A percentile compares a stretch with the other conserved stretches of the same genome.
Conservation (phyloP, 257 asterid species). For the Paulownia fortunei region DNA sequence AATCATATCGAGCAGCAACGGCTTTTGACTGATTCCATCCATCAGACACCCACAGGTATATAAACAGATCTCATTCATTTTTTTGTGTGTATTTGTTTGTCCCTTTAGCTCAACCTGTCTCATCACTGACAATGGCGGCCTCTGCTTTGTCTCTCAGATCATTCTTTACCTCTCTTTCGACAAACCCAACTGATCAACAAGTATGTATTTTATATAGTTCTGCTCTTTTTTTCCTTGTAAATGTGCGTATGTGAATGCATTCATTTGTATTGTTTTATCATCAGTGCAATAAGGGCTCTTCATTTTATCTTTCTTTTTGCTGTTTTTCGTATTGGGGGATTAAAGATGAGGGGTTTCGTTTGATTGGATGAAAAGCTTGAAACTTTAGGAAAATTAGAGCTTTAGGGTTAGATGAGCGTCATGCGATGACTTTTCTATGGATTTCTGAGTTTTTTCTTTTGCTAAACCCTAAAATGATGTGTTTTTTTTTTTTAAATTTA, state of each 20-base stretch:
- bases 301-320: neutral
- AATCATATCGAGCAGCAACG: neutral
- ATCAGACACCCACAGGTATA: neutral
- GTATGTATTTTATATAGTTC: slow-evolving; percentile 40
- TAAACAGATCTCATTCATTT: neutral
- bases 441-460: neutral
- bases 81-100: neutral
- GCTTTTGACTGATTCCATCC: neutral
- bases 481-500: neutral
- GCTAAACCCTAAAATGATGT: neutral
- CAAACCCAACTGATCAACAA: slow-evolving; percentile 37
- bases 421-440: neutral
- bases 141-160: slow-evolving; percentile 57
- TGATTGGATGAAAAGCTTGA: slow-evolving; percentile 22
- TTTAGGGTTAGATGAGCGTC: slow-evolving; percentile 22
- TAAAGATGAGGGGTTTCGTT: slow-evolving; percentile 28
- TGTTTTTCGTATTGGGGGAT: neutral
- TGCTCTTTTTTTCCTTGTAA: neutral
- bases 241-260: neutral
- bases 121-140: slow-evolving; percentile 48
- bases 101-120: neutral
- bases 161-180: slow-evolving; percentile 29
- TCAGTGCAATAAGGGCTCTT: neutral
- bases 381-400: neutral
- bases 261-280: neutral